Base-by-base conservation (phyloP, 1,284 basidiomycete genomes). In the Sanghuangporus sanghuang region DNA sequence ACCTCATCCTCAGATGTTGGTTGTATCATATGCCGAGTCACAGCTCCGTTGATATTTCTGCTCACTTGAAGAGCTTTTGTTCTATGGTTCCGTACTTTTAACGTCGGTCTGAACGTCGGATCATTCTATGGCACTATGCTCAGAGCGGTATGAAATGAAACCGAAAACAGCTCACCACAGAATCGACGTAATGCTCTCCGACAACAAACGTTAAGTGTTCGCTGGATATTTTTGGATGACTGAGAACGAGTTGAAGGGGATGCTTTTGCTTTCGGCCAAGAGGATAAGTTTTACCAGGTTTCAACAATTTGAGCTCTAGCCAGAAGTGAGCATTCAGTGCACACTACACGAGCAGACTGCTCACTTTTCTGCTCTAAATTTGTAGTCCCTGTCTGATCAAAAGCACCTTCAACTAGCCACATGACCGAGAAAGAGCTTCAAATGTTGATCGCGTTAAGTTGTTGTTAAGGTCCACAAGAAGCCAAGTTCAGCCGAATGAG, bases 241-340 rank as follows among this genome's bases (percentile, higher is more conserved):
- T 81, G 57, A 90, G 73, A 6, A 79, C 42, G 1, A 90, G 73
- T 2, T 78, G 59, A n/a, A 65, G 23, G 6, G 58, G 62, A 6
- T 65, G 76, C 54, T 73, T 73, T 2, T 78, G 80, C 70, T 81
- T 86, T 38, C 88, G 75, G 14, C 88, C 87, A 2, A 89, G 69
- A 0, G 69, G 52, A 64, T 87, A 84, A 16, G 74, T 76, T 50
- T 71, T 78, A 16, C 81, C 80, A 0, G 85, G 77, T 71, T 86
- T 88, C 56, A 90, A 75, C 5, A 89, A 71, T 69, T 89, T 90
- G 12, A 74, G 73, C 71, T 84, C 87, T 90, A 67, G 0, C 46
- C 23, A 2, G 8, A 18, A 49, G 27, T 46, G 14, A n/a, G 38
- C 21, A 57, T 18, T 23, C 49, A 18, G 36, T 1, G 38, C 1